Evolutionary conservation across 371 early-diverging fungal genomes (phyloP).

Genomic region (Sanchytrium tribonematis): DNA sequence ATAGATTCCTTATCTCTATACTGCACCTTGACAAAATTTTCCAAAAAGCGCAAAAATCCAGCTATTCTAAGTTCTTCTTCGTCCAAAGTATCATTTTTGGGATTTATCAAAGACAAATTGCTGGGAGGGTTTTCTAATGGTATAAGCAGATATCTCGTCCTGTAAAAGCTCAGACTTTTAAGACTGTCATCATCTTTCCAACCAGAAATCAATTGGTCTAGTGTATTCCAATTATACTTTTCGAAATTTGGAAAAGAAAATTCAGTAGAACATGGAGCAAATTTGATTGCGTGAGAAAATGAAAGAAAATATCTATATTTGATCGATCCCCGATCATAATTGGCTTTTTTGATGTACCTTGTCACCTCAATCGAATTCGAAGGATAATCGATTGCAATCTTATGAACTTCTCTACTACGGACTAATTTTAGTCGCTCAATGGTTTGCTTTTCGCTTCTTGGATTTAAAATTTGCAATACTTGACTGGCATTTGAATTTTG

Average conservation of each 20-base stretch:
- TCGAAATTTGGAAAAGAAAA: conserved; percentile 44
- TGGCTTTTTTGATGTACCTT: conserved; percentile 42
- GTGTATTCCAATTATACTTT: conserved; percentile 70
- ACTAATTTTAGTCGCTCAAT: conserved; percentile 12
- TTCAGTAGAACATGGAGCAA: conserved; percentile 7
- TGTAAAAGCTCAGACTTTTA: conserved; percentile 49
- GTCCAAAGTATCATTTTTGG: conserved; percentile 29
- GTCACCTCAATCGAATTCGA: conserved; percentile 55
- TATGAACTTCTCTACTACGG: not conserved
- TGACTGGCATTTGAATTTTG: conserved; percentile 2
- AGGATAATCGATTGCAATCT: conserved; percentile 23
- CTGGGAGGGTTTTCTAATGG: conserved; percentile 37
- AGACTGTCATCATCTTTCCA: conserved; percentile 42
- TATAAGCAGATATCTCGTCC: conserved; percentile 61
- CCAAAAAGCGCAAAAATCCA: conserved; percentile 52
- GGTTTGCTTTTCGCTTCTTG: conserved; percentile 59
- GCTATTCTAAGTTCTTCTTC: conserved; percentile 69
- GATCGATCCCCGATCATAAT: conserved; percentile 24
- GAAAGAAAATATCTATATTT: conserved; percentile 41
- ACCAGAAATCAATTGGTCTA: conserved; percentile 60
- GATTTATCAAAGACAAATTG: conserved; percentile 10
- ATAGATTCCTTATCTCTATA: conserved; percentile 5
- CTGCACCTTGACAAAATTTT: conserved; percentile 32
- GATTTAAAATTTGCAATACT: conserved; percentile 30
- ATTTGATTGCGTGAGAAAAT: conserved; percentile 10